Percentiles rank a stretch among this genome's conserved stretches.
These are phyloP conservation scores for barley (Hordeum vulgare) DNA, from an alignment of 176 grass and related monocot species.

Conservation along the genomic window DNA sequence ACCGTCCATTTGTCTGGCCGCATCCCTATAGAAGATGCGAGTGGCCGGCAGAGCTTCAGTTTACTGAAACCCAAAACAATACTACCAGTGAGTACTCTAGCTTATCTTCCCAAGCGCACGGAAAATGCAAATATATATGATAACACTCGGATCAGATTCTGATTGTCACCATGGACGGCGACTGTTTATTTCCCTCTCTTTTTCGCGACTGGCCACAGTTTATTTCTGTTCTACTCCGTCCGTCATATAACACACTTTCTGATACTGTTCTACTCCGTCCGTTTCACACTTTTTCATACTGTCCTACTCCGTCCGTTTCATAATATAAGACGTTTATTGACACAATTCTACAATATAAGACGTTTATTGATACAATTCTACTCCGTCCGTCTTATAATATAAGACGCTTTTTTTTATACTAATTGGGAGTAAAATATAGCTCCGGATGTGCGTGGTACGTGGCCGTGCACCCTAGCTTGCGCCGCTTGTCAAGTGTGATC, in stretches of 20 bases:
- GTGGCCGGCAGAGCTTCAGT: background rate
- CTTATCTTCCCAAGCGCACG: background rate
- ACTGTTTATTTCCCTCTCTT: background rate
- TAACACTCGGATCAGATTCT: background rate
- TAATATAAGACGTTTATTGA: too few species aligned
- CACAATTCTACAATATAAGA: too few species aligned
- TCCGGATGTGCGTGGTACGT: too few species aligned
- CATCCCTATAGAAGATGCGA: background rate
- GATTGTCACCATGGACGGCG: slow-evolving; percentile 3
- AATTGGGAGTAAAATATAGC: too few species aligned
- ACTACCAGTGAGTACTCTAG: background rate
- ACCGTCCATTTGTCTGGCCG: background rate
- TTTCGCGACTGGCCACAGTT: background rate
- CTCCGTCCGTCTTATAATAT: too few species aligned
- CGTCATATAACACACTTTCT: too few species aligned
- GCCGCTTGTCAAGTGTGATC: background rate
- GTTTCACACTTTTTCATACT: too few species aligned
- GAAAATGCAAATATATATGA: background rate
- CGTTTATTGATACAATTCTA: too few species aligned
- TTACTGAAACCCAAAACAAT: background rate
- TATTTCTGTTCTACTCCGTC: too few species aligned
- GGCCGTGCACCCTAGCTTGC: background rate
- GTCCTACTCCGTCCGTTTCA: too few species aligned
- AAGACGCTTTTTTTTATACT: too few species aligned
- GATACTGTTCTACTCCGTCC: too few species aligned